Evolutionary conservation across 352 stramenopile species (phyloP).

Genomic region (Phytophthora cactorum): DNA sequence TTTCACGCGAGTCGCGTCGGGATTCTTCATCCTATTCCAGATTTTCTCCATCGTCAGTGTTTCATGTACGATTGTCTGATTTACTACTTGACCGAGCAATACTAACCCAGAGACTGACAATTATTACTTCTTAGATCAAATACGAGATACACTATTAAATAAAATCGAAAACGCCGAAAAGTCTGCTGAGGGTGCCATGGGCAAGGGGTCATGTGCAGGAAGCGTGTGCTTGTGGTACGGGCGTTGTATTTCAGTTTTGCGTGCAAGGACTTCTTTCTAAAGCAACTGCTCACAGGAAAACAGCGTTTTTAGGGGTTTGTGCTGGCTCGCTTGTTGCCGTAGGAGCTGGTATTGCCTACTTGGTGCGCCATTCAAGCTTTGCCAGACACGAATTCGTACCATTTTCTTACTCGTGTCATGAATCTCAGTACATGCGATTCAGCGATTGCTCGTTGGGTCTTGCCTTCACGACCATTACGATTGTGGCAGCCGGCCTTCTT

Average conservation of each 20-base stretch:
- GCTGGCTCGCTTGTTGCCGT: constrained; percentile 65
- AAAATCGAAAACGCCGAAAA: constrained; percentile 53
- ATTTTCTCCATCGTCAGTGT: constrained; percentile 81
- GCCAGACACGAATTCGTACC: not conserved
- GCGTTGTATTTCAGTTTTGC: not conserved
- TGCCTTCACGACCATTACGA: constrained; percentile 89
- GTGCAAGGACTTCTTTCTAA: not conserved
- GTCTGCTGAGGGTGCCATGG: constrained; percentile 7
- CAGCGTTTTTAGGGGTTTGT: constrained; percentile 46
- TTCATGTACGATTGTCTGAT: constrained; percentile 53
- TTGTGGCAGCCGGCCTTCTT: constrained; percentile 73
- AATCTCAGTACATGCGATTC: constrained; percentile 89
- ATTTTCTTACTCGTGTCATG: not conserved
- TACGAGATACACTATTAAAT: constrained; percentile 59
- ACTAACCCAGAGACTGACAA: not conserved
- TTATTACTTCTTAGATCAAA: constrained; percentile 48
- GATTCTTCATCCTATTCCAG: constrained; percentile 82
- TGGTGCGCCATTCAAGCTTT: constrained; percentile 38
- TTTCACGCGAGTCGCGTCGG: constrained; percentile 59
- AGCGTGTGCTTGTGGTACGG: constrained; percentile 30
- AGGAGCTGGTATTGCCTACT: constrained; percentile 44
- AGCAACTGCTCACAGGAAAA: constrained; percentile 25
- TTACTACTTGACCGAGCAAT: not conserved
- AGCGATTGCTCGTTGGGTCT: constrained; percentile 72
- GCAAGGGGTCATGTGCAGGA: constrained; percentile 5